Evolutionary conservation across 2,329 filamentous ascomycete genomes (phyloP).

Genomic region (Lithohypha guttulata): DNA sequence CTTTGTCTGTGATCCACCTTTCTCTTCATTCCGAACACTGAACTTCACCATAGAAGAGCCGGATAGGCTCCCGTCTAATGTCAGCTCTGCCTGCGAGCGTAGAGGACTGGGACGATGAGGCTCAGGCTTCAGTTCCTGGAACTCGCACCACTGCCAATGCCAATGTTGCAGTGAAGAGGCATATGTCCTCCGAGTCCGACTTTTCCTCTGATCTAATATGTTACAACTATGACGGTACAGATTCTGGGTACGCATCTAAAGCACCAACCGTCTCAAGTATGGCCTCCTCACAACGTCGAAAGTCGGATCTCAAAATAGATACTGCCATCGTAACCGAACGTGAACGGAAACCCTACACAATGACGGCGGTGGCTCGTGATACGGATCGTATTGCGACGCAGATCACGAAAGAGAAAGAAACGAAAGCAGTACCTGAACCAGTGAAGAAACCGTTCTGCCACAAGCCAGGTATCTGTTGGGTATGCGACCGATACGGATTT

Average conservation of each 20-base stretch:
- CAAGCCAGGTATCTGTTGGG: constrained; percentile 27
- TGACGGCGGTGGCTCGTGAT: constrained; percentile 2
- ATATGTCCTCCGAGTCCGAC: constrained; percentile 30
- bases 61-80: no score
- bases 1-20: constrained; percentile 4
- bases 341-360: constrained; percentile 16
- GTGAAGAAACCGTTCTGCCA: constrained; percentile 18
- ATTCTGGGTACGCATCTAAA: constrained; percentile 53
- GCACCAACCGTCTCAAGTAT: constrained; percentile 43
- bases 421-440: constrained; percentile 4
- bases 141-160: constrained; percentile 43
- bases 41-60: no score
- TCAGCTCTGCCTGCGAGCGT: constrained; percentile 35
- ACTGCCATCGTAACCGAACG: constrained; percentile 23
- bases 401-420: constrained; percentile 9
- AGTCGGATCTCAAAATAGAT: constrained; percentile 30
- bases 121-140: constrained; percentile 33
- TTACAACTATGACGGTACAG: constrained; percentile 42
- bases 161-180: constrained; percentile 41
- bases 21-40: constrained; percentile 4
- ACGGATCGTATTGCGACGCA: constrained; percentile 11
- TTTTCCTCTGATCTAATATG: constrained; percentile 13
- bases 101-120: constrained; percentile 40
- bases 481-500: constrained; percentile 28
- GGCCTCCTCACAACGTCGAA: constrained; percentile 37